phyloP scores from a whole-genome alignment of 768 basidiomycete species.

The Gyrodon lividus region DNA sequence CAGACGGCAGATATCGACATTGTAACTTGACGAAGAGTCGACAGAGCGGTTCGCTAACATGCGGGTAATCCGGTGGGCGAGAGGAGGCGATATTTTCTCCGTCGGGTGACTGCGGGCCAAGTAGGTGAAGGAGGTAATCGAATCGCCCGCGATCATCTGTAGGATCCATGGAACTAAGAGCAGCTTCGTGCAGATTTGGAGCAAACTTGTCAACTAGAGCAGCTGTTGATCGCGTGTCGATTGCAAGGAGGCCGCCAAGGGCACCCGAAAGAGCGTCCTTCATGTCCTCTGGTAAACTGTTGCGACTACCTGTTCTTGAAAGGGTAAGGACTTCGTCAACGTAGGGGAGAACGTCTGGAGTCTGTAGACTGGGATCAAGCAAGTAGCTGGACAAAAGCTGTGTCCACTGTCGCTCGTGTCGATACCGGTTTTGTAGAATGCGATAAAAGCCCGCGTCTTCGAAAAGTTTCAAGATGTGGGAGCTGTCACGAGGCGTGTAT shows the following conservation, averaged over 20 bases:
- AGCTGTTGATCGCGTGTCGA: slow-evolving; percentile 67
- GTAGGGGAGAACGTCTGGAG: slow-evolving; percentile 61
- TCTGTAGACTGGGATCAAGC: slow-evolving; percentile 62
- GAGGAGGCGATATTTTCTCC: slow-evolving; percentile 32
- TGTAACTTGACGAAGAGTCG: slow-evolving; percentile 70
- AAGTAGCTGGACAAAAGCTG: slow-evolving; percentile 72
- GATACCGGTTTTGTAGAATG: slow-evolving; percentile 80
- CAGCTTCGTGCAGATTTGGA: slow-evolving; percentile 64
- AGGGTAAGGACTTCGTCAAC: slow-evolving; percentile 59
- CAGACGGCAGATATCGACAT: slow-evolving; percentile 64
- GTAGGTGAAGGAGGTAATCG: slow-evolving; percentile 72
- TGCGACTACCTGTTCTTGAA: slow-evolving; percentile 47
- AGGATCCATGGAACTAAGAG: slow-evolving; percentile 49
- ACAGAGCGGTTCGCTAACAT: slow-evolving; percentile 51
- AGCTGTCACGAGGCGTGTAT: slow-evolving; percentile 81
- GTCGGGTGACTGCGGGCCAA: slow-evolving; percentile 50
- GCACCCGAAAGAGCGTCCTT: slow-evolving; percentile 51
- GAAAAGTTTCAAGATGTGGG: slow-evolving; percentile 66
- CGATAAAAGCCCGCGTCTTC: slow-evolving; percentile 86
- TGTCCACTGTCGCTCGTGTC: slow-evolving; percentile 74
- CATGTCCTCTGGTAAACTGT: slow-evolving; percentile 56
- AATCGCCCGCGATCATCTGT: slow-evolving; percentile 56
- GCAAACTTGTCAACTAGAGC: slow-evolving; percentile 65
- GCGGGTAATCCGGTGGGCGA: slow-evolving; percentile 35
- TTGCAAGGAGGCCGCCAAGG: slow-evolving; percentile 62